These are phyloP conservation scores for Ceratobasidium sp. DNA, from an alignment of 1,284 basidiomycete species.

Conservation along the genomic window DNA sequence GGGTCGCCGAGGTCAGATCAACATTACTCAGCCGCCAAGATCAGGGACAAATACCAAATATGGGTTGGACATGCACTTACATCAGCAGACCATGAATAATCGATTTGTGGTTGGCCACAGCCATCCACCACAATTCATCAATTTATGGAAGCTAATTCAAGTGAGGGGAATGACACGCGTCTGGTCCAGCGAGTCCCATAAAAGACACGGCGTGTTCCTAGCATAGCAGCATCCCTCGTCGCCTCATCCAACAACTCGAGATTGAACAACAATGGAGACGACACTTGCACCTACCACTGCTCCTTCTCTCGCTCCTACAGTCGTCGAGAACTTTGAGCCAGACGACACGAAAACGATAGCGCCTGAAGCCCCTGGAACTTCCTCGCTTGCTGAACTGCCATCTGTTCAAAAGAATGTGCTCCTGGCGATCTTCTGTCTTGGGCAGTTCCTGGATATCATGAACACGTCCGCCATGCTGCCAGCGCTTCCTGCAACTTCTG, in stretches of 20 bases:
- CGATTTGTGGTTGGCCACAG: slow-evolving; percentile 3
- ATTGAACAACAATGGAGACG: slow-evolving; percentile 4
- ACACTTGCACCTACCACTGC: neutral
- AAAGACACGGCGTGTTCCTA: neutral
- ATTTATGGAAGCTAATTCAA: neutral
- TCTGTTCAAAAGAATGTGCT: slow-evolving; percentile 53
- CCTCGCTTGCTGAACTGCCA: slow-evolving; percentile 25
- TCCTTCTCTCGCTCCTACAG: slow-evolving; percentile 18
- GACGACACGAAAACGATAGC: slow-evolving; percentile 32
- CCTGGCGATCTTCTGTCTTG: slow-evolving; percentile 60
- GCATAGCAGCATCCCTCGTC: neutral
- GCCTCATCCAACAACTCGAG: slow-evolving; percentile 6
- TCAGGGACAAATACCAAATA: neutral
- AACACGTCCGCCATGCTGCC: slow-evolving; percentile 63
- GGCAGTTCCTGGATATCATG: slow-evolving; percentile 63
- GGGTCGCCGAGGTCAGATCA: too few species aligned
- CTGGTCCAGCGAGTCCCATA: neutral
- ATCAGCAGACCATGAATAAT: slow-evolving; percentile 4
- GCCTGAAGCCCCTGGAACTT: slow-evolving; percentile 3
- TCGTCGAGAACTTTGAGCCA: slow-evolving; percentile 21
- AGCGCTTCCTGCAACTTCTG: slow-evolving; percentile 57
- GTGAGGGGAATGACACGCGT: too few species aligned
- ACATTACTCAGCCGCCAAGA: neutral
- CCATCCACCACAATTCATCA: slow-evolving; percentile 14
- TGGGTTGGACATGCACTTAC: neutral